These are phyloP conservation scores for Naganishia albida DNA, from an alignment of 1,284 basidiomycete genomes.

Conservation along the genomic window DNA sequence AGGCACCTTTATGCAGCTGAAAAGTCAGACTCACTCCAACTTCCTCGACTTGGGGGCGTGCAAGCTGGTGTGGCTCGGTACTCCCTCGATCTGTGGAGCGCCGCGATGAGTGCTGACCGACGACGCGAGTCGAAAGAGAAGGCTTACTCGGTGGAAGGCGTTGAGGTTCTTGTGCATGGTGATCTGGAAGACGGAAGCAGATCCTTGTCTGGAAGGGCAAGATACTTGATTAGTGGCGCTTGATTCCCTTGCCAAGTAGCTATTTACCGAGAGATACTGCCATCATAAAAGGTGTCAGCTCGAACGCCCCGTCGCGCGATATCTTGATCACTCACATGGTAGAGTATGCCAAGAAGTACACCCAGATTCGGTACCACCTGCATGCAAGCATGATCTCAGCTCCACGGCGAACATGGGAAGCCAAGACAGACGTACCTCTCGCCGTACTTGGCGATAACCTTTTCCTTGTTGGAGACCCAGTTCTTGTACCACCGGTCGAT, in stretches of 20 bases:
- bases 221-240: conserved; percentile 30
- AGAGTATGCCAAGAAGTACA: conserved; percentile 83
- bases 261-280: conserved; percentile 61
- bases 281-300: conserved; percentile 17
- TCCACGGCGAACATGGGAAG: no score
- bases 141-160: conserved; percentile 73
- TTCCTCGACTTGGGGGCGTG: conserved; percentile 44
- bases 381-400: not conserved
- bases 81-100: conserved; percentile 61
- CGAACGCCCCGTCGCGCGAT: not conserved
- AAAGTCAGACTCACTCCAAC: conserved; percentile 39
- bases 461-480: conserved; percentile 86
- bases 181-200: conserved; percentile 89
- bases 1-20: not conserved
- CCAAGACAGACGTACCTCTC: conserved; percentile 59
- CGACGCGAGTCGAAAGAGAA: not conserved
- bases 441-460: conserved; percentile 85
- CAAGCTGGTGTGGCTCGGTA: conserved; percentile 64
- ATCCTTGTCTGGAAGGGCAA: conserved; percentile 68
- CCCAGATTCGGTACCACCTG: conserved; percentile 84
- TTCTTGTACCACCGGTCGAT: conserved; percentile 94
- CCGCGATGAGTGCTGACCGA: no score
- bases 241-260: not conserved
- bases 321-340: conserved; percentile 51
- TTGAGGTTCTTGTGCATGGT: conserved; percentile 97